phyloP scores from a whole-genome alignment of 257 asterid genomes.

The Nicotiana knightiana region DNA sequence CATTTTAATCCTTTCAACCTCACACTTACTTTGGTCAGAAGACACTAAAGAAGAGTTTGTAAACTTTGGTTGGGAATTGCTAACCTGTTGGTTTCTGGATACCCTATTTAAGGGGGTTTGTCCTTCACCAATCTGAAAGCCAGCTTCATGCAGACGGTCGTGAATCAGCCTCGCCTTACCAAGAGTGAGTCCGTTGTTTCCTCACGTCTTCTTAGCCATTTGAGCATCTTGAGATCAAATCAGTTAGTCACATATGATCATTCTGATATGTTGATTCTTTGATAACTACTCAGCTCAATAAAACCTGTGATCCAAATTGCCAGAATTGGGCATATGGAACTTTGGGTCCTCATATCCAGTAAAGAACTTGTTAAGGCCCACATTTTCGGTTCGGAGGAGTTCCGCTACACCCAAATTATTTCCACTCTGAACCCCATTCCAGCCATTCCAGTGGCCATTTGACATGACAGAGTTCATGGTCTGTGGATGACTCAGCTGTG shows the following conservation, averaged over 20 bases:
- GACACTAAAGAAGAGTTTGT: not conserved
- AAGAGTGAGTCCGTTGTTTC: not conserved
- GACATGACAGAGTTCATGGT: constrained; percentile 51
- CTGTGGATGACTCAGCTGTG: constrained; percentile 55
- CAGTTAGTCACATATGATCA: constrained; percentile 10
- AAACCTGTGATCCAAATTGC: constrained; percentile 29
- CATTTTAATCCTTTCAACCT: not conserved
- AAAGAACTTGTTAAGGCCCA: constrained; percentile 39
- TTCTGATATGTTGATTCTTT: constrained; percentile 19
- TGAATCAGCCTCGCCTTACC: constrained; percentile 9
- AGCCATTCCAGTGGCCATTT: constrained; percentile 80
- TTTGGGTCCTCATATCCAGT: constrained; percentile 73
- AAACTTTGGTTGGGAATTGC: constrained; percentile 5
- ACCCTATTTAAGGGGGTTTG: constrained; percentile 45
- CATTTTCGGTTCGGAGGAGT: constrained; percentile 54
- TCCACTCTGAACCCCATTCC: constrained; percentile 65
- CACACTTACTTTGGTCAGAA: not conserved
- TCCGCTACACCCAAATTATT: constrained; percentile 64
- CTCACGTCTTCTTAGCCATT: not conserved
- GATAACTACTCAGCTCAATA: constrained; percentile 5
- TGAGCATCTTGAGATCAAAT: not conserved
- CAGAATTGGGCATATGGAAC: constrained; percentile 59
- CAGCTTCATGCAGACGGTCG: constrained; percentile 23
- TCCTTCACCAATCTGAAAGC: constrained; percentile 69
- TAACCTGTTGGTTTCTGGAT: constrained; percentile 51